phyloP scores from a whole-genome alignment of 2,329 filamentous ascomycete genomes.

The Neocucurbitaria cava region DNA sequence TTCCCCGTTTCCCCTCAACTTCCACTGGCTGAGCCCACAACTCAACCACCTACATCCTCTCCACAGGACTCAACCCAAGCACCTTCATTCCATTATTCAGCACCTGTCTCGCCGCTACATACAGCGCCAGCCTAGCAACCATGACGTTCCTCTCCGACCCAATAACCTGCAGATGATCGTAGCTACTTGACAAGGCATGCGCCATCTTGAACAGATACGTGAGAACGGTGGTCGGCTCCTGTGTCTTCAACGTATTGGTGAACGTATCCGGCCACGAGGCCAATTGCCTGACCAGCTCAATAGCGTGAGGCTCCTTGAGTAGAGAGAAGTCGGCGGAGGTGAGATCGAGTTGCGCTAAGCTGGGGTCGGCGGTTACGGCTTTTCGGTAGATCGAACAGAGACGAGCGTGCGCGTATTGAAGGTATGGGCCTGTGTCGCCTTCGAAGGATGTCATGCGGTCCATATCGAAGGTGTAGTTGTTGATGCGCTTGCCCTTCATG shows the following conservation, averaged over 20 bases:
- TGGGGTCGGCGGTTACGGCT: conserved; percentile 56
- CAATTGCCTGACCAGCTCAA: conserved; percentile 77
- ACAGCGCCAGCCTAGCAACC: conserved; percentile 70
- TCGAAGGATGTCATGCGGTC: conserved; percentile 84
- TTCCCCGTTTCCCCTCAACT: too few relatives aligned
- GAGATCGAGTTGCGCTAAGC: conserved; percentile 62
- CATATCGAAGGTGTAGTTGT: conserved; percentile 77
- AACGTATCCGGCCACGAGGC: conserved; percentile 86
- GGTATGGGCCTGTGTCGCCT: conserved; percentile 83
- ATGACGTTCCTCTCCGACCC: conserved; percentile 76
- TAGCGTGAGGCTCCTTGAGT: conserved; percentile 74
- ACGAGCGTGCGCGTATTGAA: conserved; percentile 74
- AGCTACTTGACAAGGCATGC: conserved; percentile 78
- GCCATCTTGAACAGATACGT: conserved; percentile 87
- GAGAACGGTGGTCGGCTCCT: conserved; percentile 74
- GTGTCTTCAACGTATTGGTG: conserved; percentile 81
- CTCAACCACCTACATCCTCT: conserved; percentile 54
- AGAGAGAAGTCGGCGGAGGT: conserved; percentile 72
- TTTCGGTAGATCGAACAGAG: conserved; percentile 57
- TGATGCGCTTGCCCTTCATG: conserved; percentile 88
- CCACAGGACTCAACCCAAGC: conserved; percentile 78
- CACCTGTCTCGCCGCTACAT: conserved; percentile 76
- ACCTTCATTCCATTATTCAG: conserved; percentile 84
- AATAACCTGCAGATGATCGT: conserved; percentile 83
- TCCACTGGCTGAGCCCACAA: too few relatives aligned